phyloP scores from a whole-genome alignment of 177 flowering plant genomes.

The Telopea speciosissima region DNA sequence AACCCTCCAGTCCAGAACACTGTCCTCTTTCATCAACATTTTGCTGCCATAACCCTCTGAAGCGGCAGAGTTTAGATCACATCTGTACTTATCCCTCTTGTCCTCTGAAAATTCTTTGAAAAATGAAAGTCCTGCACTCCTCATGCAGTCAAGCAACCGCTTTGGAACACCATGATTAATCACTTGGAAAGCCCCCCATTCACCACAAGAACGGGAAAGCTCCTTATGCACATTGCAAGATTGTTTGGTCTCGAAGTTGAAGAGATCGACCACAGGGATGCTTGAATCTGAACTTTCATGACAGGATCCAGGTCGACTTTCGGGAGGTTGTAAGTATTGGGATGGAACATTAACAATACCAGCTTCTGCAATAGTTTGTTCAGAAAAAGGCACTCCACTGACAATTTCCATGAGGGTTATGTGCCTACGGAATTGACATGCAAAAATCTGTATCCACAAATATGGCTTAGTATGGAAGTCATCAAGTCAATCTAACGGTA shows the following conservation, averaged over 20 bases:
- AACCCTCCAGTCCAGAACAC: constrained; percentile 90
- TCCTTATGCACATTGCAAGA: constrained; percentile 18
- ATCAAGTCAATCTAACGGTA: no score
- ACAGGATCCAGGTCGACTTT: constrained; percentile 37
- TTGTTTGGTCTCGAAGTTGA: constrained; percentile 22
- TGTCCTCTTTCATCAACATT: constrained; percentile 56
- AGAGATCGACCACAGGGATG: constrained; percentile 54
- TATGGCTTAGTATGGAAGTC: no score
- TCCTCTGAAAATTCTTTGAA: constrained; percentile 40
- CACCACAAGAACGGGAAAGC: constrained; percentile 44
- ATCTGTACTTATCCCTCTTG: constrained; percentile 51
- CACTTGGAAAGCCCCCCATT: constrained; percentile 93
- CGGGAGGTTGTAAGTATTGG: constrained; percentile 63
- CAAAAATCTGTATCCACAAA: no score
- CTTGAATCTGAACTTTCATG: constrained; percentile 1
- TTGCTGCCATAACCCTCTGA: constrained; percentile 83
- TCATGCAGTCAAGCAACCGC: constrained; percentile 35
- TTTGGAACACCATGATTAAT: constrained; percentile 62
- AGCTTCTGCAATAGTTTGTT: constrained; percentile 39
- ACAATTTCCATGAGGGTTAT: constrained; percentile 6
- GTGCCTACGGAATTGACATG: no score
- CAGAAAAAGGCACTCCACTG: constrained; percentile 19
- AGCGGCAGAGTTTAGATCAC: constrained; percentile 56
- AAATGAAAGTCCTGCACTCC: constrained; percentile 39
- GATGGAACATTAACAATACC: constrained; percentile 42